Conservation (phyloP, 352 stramenopile genomes). For the Globisporangium middletonii region DNA sequence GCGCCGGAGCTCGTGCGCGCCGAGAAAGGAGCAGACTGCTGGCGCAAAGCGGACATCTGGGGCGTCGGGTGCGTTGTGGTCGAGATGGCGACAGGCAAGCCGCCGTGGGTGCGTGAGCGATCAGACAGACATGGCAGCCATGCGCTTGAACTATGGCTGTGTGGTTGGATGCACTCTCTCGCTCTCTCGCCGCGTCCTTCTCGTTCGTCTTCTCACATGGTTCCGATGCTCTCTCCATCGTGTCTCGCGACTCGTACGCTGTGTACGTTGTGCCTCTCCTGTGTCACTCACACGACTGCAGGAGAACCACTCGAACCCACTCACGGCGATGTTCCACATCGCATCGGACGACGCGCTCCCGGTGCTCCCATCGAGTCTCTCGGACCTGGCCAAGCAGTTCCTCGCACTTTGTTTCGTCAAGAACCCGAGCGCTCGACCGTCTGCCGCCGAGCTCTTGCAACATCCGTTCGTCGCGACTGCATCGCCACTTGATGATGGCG, state of each 20-base stretch:
- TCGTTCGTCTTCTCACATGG: too few relatives aligned
- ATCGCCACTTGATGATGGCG: neutral
- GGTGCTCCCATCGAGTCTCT: constrained; percentile 35
- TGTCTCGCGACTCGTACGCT: neutral
- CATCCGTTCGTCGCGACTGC: constrained; percentile 31
- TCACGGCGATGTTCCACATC: constrained; percentile 84
- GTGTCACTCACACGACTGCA: constrained; percentile 7
- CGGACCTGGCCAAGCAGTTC: constrained; percentile 31
- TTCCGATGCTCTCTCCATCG: too few relatives aligned
- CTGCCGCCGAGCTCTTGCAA: constrained; percentile 77
- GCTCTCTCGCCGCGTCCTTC: too few relatives aligned
- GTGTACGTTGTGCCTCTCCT: neutral
- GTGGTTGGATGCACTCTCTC: too few relatives aligned
- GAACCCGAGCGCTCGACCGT: constrained; percentile 59
- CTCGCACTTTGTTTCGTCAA: constrained; percentile 59
- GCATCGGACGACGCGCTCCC: constrained; percentile 53
- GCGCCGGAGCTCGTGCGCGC: constrained; percentile 92
- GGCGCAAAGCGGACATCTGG: constrained; percentile 91
- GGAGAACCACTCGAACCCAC: constrained; percentile 69
- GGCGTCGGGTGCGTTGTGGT: constrained; percentile 86
- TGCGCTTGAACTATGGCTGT: neutral
- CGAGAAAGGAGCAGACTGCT: constrained; percentile 57
- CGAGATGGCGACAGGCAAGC: constrained; percentile 85
- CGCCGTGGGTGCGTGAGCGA: constrained; percentile 58
- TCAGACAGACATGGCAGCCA: neutral